A percentile compares a stretch with the other conserved stretches of the same genome.
phyloP scores from a whole-genome alignment of 169 alveolate species.

The Babesia ovata region DNA sequence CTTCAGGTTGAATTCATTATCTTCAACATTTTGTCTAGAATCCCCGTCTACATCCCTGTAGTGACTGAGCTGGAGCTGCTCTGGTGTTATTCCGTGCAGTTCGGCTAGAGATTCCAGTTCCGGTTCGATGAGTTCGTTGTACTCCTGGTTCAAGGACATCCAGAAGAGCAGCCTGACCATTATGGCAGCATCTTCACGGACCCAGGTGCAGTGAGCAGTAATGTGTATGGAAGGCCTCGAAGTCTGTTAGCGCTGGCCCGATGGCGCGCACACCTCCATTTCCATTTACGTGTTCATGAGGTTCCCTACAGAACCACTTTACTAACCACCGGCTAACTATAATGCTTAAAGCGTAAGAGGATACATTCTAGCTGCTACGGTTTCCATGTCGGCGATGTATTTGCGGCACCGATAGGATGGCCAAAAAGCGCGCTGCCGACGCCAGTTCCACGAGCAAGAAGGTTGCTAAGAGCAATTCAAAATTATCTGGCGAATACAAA shows the following conservation, averaged over 20 bases:
- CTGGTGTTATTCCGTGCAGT: slow-evolving; percentile 10
- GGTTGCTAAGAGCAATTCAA: not conserved
- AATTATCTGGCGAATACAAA: not conserved
- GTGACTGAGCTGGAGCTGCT: slow-evolving; percentile 14
- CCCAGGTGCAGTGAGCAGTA: too few species aligned
- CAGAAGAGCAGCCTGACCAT: slow-evolving; percentile 59
- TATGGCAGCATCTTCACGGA: not conserved
- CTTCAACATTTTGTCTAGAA: not conserved
- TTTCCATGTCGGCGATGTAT: not conserved
- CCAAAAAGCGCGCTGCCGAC: not conserved
- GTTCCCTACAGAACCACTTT: too few species aligned
- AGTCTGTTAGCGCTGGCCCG: too few species aligned
- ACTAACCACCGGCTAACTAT: too few species aligned
- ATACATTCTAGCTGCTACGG: too few species aligned
- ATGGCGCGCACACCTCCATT: too few species aligned
- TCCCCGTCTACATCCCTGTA: not conserved
- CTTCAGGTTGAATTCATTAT: slow-evolving; percentile 18
- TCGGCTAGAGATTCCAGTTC: slow-evolving; percentile 55
- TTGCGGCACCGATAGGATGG: slow-evolving; percentile 8
- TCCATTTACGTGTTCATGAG: too few species aligned
- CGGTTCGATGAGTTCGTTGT: slow-evolving; percentile 60
- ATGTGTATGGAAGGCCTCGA: too few species aligned
- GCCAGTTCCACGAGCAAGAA: slow-evolving; percentile 5
- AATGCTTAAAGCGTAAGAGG: too few species aligned
- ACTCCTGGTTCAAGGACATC: slow-evolving; percentile 59